Conservation (phyloP, 2,329 filamentous ascomycete species). For the Penicillium aurantiogriseum region DNA sequence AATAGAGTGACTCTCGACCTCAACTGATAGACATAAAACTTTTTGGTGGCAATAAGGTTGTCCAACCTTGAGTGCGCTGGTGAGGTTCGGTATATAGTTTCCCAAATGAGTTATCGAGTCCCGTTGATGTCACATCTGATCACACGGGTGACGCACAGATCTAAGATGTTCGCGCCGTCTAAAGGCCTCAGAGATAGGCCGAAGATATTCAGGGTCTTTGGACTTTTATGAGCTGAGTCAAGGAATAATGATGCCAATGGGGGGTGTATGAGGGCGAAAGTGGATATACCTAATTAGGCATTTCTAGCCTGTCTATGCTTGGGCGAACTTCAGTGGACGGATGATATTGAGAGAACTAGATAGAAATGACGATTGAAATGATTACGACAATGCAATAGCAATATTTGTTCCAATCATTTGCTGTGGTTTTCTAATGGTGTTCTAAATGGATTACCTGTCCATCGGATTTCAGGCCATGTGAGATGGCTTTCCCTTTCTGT, state of each 20-base stretch:
- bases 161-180: background rate
- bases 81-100: conserved; percentile 28
- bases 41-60: conserved; percentile 3
- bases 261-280: background rate
- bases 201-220: background rate
- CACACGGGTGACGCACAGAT: background rate
- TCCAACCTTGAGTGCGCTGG: conserved; percentile 7
- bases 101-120: conserved; percentile 34
- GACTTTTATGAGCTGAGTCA: too few relatives aligned
- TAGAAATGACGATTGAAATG: background rate
- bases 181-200: background rate
- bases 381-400: background rate
- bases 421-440: background rate
- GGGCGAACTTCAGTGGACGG: background rate
- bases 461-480: too few relatives aligned
- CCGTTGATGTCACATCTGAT: conserved; percentile 11
- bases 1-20: too few relatives aligned
- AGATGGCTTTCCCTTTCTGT: too few relatives aligned
- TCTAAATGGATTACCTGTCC: too few relatives aligned
- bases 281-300: background rate
- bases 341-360: background rate
- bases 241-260: too few relatives aligned
- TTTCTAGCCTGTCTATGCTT: background rate
- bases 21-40: background rate
- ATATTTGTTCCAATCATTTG: background rate